phyloP scores from a whole-genome alignment of 768 basidiomycete species.

The Tylopilus felleus region DNA sequence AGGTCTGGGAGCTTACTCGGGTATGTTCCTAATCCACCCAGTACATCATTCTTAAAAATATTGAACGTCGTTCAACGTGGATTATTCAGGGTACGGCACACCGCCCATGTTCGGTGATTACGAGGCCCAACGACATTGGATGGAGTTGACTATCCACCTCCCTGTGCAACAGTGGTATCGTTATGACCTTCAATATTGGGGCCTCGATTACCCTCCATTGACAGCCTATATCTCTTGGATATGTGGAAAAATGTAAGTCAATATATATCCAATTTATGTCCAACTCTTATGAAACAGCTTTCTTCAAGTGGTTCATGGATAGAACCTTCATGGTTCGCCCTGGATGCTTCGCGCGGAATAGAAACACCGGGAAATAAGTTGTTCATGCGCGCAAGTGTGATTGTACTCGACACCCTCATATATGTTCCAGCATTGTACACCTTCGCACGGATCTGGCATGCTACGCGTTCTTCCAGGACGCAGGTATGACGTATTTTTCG shows the following conservation, averaged over 20 bases:
- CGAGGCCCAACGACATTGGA: slow-evolving; percentile 94
- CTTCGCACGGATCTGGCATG: slow-evolving; percentile 66
- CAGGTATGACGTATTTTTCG: slow-evolving; percentile 50
- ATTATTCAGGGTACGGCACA: slow-evolving; percentile 50
- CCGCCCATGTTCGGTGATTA: slow-evolving; percentile 92
- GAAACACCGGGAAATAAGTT: slow-evolving; percentile 63
- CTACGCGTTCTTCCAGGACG: slow-evolving; percentile 66
- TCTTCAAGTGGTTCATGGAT: slow-evolving; percentile 45
- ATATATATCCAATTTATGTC: slow-evolving; percentile 14
- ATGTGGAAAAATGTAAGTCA: slow-evolving; percentile 67
- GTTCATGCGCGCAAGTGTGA: slow-evolving; percentile 79
- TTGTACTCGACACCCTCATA: slow-evolving; percentile 62
- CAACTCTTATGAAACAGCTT: slow-evolving; percentile 3
- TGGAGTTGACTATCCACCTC: slow-evolving; percentile 82
- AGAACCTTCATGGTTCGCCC: slow-evolving; percentile 64
- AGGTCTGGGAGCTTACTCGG: slow-evolving; percentile 79
- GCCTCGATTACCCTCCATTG: slow-evolving; percentile 90
- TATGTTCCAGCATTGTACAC: slow-evolving; percentile 72
- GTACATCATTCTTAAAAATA: neutral
- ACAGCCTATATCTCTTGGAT: slow-evolving; percentile 89
- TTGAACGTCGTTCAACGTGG: neutral
- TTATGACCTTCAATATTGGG: slow-evolving; percentile 90
- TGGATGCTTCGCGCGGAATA: slow-evolving; percentile 67
- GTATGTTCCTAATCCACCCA: slow-evolving; percentile 39
- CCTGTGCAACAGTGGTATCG: slow-evolving; percentile 80